Conservation (phyloP, 768 basidiomycete genomes). For the Panaeolus cyanescens region DNA sequence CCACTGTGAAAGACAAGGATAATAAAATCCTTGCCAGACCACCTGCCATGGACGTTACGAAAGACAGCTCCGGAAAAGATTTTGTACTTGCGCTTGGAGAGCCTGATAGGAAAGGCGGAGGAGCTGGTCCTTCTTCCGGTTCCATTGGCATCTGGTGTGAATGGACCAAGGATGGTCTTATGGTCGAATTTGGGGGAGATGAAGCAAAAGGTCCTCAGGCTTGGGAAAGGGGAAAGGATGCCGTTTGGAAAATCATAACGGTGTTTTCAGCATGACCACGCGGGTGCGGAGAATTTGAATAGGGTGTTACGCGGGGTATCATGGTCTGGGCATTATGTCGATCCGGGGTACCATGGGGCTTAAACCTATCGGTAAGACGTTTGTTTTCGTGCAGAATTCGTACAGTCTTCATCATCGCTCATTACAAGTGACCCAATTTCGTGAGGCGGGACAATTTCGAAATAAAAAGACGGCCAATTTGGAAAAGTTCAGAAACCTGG, state of each 20-base stretch:
- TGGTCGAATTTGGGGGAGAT: constrained; percentile 85
- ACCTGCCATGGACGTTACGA: constrained; percentile 40
- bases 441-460: no score
- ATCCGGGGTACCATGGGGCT: background rate
- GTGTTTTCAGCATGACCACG: constrained; percentile 40
- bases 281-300: background rate
- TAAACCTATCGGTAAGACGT: no score
- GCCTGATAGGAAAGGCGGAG: constrained; percentile 90
- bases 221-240: constrained; percentile 86
- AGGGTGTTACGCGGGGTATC: background rate
- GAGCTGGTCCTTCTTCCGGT: constrained; percentile 78
- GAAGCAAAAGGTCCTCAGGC: constrained; percentile 80
- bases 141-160: constrained; percentile 94
- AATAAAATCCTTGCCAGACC: constrained; percentile 38
- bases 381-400: no score
- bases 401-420: no score
- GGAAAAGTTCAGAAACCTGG: no score
- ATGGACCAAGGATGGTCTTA: constrained; percentile 79
- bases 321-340: background rate
- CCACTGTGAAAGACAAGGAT: constrained; percentile 34
- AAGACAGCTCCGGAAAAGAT: constrained; percentile 69
- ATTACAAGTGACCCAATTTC: no score
- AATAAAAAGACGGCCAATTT: no score
- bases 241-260: constrained; percentile 75
- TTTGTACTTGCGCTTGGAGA: constrained; percentile 80